Evolutionary conservation across 352 stramenopile species (phyloP), one percentile per base, ranked within the genome.

Genomic region (Globisporangium ultimum): DNA sequence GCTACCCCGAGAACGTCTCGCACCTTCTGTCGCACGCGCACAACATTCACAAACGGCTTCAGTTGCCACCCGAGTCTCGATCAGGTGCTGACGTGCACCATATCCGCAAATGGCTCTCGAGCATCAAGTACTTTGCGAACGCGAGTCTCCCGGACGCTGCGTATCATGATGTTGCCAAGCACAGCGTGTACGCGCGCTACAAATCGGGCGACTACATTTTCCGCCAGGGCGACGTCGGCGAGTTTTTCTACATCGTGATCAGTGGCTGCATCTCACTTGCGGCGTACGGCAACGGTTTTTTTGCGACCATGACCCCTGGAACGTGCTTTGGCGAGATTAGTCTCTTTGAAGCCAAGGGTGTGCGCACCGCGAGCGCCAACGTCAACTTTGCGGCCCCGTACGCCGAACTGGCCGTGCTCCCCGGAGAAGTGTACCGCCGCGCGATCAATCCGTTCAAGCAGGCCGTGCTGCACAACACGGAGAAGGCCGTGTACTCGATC

Each of bases 381-480:
- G 80, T 89, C 34, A 88, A 74, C 24, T 92, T 89, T 46, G 68
- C 68, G 0, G 62, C 69, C 8, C 48, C 74, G 0, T 68, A 53
- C 24, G 79, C 82, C 0, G 80, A 92, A 51, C 55, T 92, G 7
- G 78, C 74, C 0, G 59, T 84, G 43, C 66, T 90, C 3, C 74
- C 82, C 1, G 72, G 78, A 0, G 80, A 90, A 45, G 70, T 90
- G 52, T 92, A 88, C 41, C 72, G 76, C 2, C 78, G 80, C 20
- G 73, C 67, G 17, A 89, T 92, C 63, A 87, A 83, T 21, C 73
- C 77, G 48, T 85, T 81, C 76, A 90, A 92, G 59, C 73, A 88
- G 46, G 76, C 81, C 0, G 76, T 89, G 18, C 67, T 90, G 12
- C 65, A 69, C 22, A 67, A 69, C 13, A 88, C 77, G 1, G 80